Conservation (phyloP, 257 asterid species). For the Parsonsia alboflavescens region DNA sequence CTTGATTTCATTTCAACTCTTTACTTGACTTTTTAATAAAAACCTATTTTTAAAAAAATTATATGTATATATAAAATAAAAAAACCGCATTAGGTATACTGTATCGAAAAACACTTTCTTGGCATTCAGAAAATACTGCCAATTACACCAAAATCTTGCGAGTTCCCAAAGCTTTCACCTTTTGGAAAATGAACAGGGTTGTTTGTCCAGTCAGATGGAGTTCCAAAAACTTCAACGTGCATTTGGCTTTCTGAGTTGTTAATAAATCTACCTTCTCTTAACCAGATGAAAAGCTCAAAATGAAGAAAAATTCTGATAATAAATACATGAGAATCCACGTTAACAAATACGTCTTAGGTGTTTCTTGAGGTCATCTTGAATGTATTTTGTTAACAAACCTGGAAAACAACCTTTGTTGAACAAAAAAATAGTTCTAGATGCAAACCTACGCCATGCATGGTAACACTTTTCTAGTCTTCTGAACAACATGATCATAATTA, state of each 20-base stretch:
- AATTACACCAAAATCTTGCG: too few species aligned
- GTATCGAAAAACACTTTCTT: too few species aligned
- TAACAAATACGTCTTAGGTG: too few species aligned
- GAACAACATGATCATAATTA: constrained; percentile 23
- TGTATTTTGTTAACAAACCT: not conserved
- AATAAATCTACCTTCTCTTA: too few species aligned
- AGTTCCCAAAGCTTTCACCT: not conserved
- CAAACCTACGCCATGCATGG: constrained; percentile 1
- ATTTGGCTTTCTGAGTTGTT: too few species aligned
- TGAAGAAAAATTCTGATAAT: not conserved
- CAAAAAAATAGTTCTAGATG: not conserved
- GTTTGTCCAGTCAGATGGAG: not conserved
- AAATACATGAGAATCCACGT: not conserved
- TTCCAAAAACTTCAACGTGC: not conserved
- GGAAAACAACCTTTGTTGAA: not conserved
- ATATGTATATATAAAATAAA: too few species aligned
- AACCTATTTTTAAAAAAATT: too few species aligned
- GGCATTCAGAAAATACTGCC: too few species aligned
- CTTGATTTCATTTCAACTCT: too few species aligned
- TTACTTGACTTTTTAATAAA: too few species aligned
- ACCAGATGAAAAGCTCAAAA: not conserved
- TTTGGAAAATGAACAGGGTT: not conserved
- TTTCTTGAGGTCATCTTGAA: not conserved
- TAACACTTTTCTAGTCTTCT: not conserved
- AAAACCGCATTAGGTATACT: too few species aligned